These are phyloP conservation scores for Rhizopogon sp. DNA, from an alignment of 768 basidiomycete genomes.

Conservation along the genomic window DNA sequence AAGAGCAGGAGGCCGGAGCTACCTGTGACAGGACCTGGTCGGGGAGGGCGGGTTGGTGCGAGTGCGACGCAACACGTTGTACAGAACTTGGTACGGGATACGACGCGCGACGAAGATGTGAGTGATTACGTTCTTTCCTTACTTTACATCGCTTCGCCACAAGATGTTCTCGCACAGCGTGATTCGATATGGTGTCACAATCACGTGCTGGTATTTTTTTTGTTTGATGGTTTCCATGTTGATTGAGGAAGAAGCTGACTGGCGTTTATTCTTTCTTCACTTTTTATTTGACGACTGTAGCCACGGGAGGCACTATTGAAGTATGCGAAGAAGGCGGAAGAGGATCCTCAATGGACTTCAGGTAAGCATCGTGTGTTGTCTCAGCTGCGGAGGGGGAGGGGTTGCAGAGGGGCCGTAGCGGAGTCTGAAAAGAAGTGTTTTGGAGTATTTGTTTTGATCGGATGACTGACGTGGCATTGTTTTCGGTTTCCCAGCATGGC, in stretches of 20 bases:
- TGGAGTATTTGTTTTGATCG: conserved; percentile 28
- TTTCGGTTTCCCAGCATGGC: conserved; percentile 72
- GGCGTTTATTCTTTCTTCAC: conserved; percentile 16
- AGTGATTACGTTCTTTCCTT: conserved; percentile 35
- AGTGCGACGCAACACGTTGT: conserved; percentile 97
- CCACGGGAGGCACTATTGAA: conserved; percentile 95
- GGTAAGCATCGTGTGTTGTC: conserved; percentile 47
- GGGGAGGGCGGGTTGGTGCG: conserved; percentile 91
- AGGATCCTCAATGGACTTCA: conserved; percentile 79
- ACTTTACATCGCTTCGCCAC: conserved; percentile 4
- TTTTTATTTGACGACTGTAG: conserved; percentile 40
- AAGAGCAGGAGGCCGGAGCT: conserved; percentile 91
- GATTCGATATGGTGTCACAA: neutral
- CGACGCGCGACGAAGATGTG: conserved; percentile 91
- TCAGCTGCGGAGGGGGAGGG: conserved; percentile 22
- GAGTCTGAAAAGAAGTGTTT: conserved; percentile 23
- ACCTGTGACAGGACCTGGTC: conserved; percentile 89
- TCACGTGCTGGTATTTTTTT: conserved; percentile 13
- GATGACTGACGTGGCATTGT: conserved; percentile 54
- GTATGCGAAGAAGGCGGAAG: conserved; percentile 74
- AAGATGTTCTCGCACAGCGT: neutral
- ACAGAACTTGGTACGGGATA: conserved; percentile 89
- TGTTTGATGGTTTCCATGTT: conserved; percentile 23
- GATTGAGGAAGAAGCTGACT: conserved; percentile 18
- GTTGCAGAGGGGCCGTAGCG: conserved; percentile 19